Conservation (phyloP, 805 yeast species). For the Saccharomyces eubayanus region DNA sequence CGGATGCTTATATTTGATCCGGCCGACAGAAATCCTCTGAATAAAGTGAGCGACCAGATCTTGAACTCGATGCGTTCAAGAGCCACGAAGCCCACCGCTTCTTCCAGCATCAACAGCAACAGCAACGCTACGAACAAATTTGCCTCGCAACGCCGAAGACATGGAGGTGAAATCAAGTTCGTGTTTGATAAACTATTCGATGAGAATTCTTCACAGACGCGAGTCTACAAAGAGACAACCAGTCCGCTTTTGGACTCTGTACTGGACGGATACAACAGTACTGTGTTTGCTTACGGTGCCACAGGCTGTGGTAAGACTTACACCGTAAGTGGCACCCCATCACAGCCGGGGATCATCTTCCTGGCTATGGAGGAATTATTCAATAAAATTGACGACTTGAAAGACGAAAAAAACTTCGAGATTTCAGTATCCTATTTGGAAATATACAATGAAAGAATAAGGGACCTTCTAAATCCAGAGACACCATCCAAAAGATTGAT, state of each 20-base stretch:
- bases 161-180: conserved; percentile 55
- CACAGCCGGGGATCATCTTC: conserved; percentile 71
- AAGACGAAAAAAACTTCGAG: conserved; percentile 50
- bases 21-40: conserved; percentile 54
- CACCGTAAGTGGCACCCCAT: conserved; percentile 71
- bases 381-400: conserved; percentile 44
- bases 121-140: background rate
- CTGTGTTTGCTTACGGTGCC: conserved; percentile 94
- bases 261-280: conserved; percentile 79
- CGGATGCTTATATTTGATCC: conserved; percentile 85
- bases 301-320: conserved; percentile 98
- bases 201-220: conserved; percentile 52
- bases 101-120: conserved; percentile 1
- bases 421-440: conserved; percentile 69
- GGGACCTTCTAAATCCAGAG: conserved; percentile 65
- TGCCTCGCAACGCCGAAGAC: background rate
- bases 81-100: background rate
- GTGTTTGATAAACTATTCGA: conserved; percentile 78
- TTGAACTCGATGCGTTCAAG: conserved; percentile 25
- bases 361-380: conserved; percentile 72
- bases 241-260: conserved; percentile 65
- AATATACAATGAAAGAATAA: conserved; percentile 82
- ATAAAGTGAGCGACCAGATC: conserved; percentile 25
- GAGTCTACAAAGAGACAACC: conserved; percentile 60
- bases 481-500: conserved; percentile 39